Evolutionary conservation across 2,329 filamentous ascomycete genomes (phyloP), one percentile per base, ranked within the genome.

Genomic region (Allantophomopsis lycopodina): DNA sequence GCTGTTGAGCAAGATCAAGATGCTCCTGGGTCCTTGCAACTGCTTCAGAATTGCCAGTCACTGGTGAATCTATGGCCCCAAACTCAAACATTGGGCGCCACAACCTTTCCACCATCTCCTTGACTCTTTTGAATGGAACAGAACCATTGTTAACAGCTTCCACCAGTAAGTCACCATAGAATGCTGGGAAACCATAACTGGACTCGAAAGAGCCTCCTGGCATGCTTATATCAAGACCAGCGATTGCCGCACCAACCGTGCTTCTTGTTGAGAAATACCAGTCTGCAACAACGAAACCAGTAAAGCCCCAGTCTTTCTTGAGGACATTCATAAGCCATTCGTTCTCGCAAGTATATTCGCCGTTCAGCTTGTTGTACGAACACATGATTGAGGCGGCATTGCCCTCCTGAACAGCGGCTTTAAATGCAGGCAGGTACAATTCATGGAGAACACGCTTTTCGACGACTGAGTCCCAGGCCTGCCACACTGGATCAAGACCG

Each of bases 191-290:
- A 5, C 43, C 39, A 16, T 46, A 46, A 11, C 33, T 36, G 10
- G 33, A 16, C 21, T 40, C 40, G 10, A 44, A 35, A 3, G 50
- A 50, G 11, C 69, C 67, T 0, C 72, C 72, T 2, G 73, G 72
- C 72, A 77, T 76, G 56, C 76, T 73, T 15, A 76, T 60, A 52
- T 76, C 68, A 15, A 73, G 56, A 4, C 73, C 69, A 16, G 70
- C 68, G 32, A 66, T 60, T 21, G 61, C 58, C 7, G 70, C 61
- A 40, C 48, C 45, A 21, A 43, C 20, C 20, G 20, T 21, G 20
- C 20, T 21, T 21, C 20, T 5, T 21, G 20, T 21, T 8, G 20
- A 21, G 39, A 16, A 40, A 45, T 60, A 68, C 65, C 65, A 69
- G 46, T 68, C 65, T 46, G 62, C 66, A 58, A 68, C 65, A 5